Evolutionary conservation across 345 rosid genomes (phyloP), one percentile per base, ranked within the genome.

Genomic region (Citrus trifoliata): DNA sequence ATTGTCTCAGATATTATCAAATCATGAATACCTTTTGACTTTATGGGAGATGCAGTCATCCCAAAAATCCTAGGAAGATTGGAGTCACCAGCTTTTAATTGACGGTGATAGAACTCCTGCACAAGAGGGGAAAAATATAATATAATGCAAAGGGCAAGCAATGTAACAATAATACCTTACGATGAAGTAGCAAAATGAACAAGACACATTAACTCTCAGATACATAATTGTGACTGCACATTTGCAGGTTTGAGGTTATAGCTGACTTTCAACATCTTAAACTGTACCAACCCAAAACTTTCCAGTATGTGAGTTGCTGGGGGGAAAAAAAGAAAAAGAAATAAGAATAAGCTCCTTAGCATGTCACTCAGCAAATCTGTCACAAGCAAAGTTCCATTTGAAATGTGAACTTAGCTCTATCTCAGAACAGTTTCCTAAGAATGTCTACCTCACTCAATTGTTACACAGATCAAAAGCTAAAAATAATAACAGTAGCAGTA

Each of bases 31-130:
- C 98, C 95, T 82, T 94, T 94, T 25, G 93, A 76, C 77, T 93
- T 92, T 68, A 96, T 92, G 28, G 84, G 99, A 64, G 98, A 96
- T 46, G 98, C 98, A 37, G 97, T 96, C 99, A 94, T 89, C 67
- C 99, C 99, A 70, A 91, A 86, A 82, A 96, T 90, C 85, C 94
- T 82, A 2, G 99, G 99, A 82, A 93, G 86, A 64, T 79, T 30
- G 6, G 74, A 58, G 48, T 13, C 71, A 79, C 84, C 84, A 68
- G 83, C 82, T 22, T 30, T 37, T 21, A 89, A 72, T 64, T 83
- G 82, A 5, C 70, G 81, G 79, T 93, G 94, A 87, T 91, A 96
- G 78, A 91, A 96, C 76, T 96, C 98, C 99, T 96, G 88, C 53
- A 83, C 60, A 79, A 67, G 76, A 12, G 51, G 51, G 33, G 72